Evolutionary conservation across 2,329 filamentous ascomycete species (phyloP), one percentile per base, ranked within the genome.

Genomic region (Aspergillus brunneoviolaceus): DNA sequence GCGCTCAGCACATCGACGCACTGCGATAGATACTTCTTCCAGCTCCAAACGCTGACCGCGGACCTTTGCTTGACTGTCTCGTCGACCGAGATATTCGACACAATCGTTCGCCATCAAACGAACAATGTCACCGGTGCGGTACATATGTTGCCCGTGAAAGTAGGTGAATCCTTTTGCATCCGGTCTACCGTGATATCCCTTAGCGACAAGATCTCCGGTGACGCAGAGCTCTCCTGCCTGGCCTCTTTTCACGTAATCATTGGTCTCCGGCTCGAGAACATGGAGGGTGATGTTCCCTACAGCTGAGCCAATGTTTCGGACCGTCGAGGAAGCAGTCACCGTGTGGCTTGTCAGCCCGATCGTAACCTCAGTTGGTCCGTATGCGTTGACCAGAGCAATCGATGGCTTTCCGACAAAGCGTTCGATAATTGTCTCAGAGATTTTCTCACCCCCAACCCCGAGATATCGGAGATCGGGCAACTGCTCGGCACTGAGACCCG

Each of bases 221-320:
- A 63, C 57, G 10, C 62, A 63, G 16, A 63, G 62, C 12, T 63
- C 62, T 14, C 62, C 62, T n/a, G 60, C 54, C 6, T 63, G 59
- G 2, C 53, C 31, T 11, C 31, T 5, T 35, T 61, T 61, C 10
- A 61, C 60, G 31, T 61, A 61, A 10, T 48, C 49, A 21, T 39
- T 29, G 1, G 50, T 45, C 16, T 61, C 57, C 9, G 27, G 33
- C 33, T 61, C 60, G 25, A 61, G 29, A 27, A 61, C 60, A 12
- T 61, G 60, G 5, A 61, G 23, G 2, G 57, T 59, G 19, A 61
- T 61, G 11, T 59, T 61, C 12, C 60, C 60, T n/a, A 61, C 60
- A 29, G 60, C 60, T 1, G 60, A 51, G 14, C 60, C 60, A 19
- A 61, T 61, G 31, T 61, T 61, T 12, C 60, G 56, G 14, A 61